These are phyloP conservation scores for Leccinum pellstonianum DNA, from an alignment of 768 basidiomycete species.

Conservation along the genomic window DNA sequence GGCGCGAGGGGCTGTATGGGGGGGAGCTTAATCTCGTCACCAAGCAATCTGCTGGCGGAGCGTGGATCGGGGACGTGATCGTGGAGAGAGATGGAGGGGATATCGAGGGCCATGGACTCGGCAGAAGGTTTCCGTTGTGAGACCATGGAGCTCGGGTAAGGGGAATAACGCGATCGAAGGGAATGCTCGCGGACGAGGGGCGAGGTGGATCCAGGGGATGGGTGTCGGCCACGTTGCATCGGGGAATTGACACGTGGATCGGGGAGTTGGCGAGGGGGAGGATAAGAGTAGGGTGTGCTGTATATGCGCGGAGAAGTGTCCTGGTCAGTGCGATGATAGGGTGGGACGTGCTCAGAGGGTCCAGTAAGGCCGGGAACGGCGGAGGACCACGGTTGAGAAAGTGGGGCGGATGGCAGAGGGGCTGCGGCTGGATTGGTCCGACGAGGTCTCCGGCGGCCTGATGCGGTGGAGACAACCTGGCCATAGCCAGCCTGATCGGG, in stretches of 20 bases:
- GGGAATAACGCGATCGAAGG: slow-evolving; percentile 40
- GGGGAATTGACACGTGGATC: slow-evolving; percentile 29
- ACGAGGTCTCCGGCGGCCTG: slow-evolving; percentile 60
- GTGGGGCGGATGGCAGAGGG: slow-evolving; percentile 31
- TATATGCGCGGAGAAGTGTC: slow-evolving; percentile 27
- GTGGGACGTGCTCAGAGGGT: slow-evolving; percentile 21
- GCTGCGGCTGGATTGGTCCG: slow-evolving; percentile 45
- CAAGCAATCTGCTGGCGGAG: slow-evolving; percentile 21
- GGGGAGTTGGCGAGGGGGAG: slow-evolving; percentile 29
- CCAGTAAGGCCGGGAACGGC: slow-evolving; percentile 38
- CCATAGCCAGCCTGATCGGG: slow-evolving; percentile 88
- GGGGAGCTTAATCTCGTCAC: slow-evolving; percentile 40
- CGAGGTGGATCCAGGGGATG: slow-evolving; percentile 27
- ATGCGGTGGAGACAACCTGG: slow-evolving; percentile 65
- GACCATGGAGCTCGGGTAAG: slow-evolving; percentile 39
- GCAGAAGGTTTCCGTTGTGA: slow-evolving; percentile 26
- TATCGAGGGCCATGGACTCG: slow-evolving; percentile 34
- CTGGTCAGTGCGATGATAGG: slow-evolving; percentile 28
- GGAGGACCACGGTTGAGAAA: slow-evolving; percentile 48
- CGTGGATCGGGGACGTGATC: slow-evolving; percentile 31
- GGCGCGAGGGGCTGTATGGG: slow-evolving; percentile 40
- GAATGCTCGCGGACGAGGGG: slow-evolving; percentile 27
- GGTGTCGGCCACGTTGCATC: slow-evolving; percentile 31
- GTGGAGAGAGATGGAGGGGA: slow-evolving; percentile 36
- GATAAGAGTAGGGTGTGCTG: slow-evolving; percentile 29